A percentile compares a stretch with the other conserved stretches of the same genome.
phyloP scores from a whole-genome alignment of 78 protist genomes.

The Monocercomonoides exilis region DNA sequence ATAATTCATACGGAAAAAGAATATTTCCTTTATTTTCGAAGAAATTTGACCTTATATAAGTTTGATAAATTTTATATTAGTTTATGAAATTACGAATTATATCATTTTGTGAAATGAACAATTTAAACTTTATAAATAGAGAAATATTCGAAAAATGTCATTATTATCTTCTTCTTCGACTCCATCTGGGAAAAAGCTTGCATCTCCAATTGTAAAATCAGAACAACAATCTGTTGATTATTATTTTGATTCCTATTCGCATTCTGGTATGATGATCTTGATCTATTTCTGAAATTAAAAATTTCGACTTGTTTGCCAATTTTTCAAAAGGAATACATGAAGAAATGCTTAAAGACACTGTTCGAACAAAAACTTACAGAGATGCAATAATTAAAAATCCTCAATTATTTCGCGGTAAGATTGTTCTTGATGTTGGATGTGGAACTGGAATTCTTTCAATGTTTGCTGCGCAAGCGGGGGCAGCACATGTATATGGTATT shows the following conservation, averaged over 20 bases:
- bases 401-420: background rate
- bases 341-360: background rate
- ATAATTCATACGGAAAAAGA: no score
- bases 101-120: no score
- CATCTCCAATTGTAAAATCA: no score
- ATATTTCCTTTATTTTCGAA: no score
- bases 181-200: no score
- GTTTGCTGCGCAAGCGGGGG: background rate
- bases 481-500: background rate
- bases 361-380: background rate
- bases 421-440: background rate
- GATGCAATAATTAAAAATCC: background rate
- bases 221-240: background rate
- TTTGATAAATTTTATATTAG: no score
- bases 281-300: background rate
- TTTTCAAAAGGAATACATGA: background rate
- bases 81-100: no score
- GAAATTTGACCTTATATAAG: no score
- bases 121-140: no score
- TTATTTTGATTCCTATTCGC: background rate
- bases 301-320: no score
- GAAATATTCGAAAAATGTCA: no score
- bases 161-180: no score
- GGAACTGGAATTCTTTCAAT: background rate
- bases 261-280: background rate